Percentiles rank a stretch among this genome's conserved stretches.
Conservation (phyloP, 1,284 basidiomycete species). For the Tylopilus microsporus region DNA sequence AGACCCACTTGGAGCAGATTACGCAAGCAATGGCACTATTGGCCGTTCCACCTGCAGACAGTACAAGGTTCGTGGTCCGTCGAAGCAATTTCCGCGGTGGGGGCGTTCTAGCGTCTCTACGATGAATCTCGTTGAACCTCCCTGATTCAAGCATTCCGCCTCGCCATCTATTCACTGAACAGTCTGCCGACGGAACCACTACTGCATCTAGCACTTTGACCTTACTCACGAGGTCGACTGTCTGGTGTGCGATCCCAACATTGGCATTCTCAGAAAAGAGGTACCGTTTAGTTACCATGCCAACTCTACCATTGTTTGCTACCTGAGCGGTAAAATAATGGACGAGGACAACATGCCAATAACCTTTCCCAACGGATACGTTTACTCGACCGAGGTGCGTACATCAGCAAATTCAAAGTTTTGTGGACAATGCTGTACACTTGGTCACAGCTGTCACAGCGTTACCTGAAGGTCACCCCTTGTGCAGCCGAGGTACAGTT, state of each 20-base stretch:
- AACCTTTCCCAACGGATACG: slow-evolving; percentile 88
- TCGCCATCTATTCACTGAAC: slow-evolving; percentile 81
- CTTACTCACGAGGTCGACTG: slow-evolving; percentile 78
- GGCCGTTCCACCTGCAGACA: slow-evolving; percentile 68
- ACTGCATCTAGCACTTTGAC: slow-evolving; percentile 75
- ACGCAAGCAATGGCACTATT: slow-evolving; percentile 74
- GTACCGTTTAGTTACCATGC: slow-evolving; percentile 92
- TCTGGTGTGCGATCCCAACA: slow-evolving; percentile 79
- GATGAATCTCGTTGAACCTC: slow-evolving; percentile 70
- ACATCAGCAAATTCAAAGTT: no score
- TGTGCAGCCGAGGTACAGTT: no score
- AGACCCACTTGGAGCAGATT: slow-evolving; percentile 73
- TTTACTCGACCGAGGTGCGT: slow-evolving; percentile 85
- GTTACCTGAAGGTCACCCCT: no score
- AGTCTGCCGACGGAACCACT: slow-evolving; percentile 82
- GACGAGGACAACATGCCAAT: slow-evolving; percentile 88
- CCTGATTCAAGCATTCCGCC: slow-evolving; percentile 74
- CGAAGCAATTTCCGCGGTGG: background rate
- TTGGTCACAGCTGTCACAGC: no score
- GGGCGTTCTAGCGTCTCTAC: slow-evolving; percentile 66
- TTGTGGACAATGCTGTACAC: no score
- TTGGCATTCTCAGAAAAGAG: slow-evolving; percentile 76
- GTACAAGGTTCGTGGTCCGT: slow-evolving; percentile 53
- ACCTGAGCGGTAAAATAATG: slow-evolving; percentile 88
- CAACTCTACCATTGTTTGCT: slow-evolving; percentile 93